phyloP scores from a whole-genome alignment of 768 basidiomycete genomes.

The Megacollybia marginata region DNA sequence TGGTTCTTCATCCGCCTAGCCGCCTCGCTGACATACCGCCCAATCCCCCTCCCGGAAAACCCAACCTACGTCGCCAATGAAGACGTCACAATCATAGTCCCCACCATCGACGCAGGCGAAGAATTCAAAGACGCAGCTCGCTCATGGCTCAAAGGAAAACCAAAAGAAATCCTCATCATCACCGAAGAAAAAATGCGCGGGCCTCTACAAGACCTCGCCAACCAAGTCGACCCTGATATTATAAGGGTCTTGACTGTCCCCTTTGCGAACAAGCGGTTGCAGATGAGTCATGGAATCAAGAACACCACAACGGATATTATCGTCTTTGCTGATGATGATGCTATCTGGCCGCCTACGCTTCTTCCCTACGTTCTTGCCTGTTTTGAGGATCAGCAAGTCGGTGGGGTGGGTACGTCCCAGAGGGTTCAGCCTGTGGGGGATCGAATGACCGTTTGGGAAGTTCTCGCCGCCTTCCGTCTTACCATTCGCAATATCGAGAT shows the following conservation, averaged over 20 bases:
- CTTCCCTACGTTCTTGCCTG: slow-evolving; percentile 82
- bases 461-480: slow-evolving; percentile 86
- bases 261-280: slow-evolving; percentile 88
- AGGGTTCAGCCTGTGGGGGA: too few relatives aligned
- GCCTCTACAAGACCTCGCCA: slow-evolving; percentile 83
- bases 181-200: slow-evolving; percentile 87
- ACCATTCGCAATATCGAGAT: too few relatives aligned
- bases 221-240: slow-evolving; percentile 74
- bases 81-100: slow-evolving; percentile 95
- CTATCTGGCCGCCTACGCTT: too few relatives aligned
- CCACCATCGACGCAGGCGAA: slow-evolving; percentile 92
- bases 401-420: too few relatives aligned
- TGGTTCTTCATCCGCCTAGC: slow-evolving; percentile 85
- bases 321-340: too few relatives aligned
- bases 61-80: slow-evolving; percentile 86
- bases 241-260: slow-evolving; percentile 88
- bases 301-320: slow-evolving; percentile 83
- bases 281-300: slow-evolving; percentile 91
- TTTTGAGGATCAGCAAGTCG: slow-evolving; percentile 41
- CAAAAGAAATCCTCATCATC: slow-evolving; percentile 69
- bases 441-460: slow-evolving; percentile 92
- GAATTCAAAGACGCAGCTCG: too few relatives aligned
- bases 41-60: slow-evolving; percentile 81
- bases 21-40: slow-evolving; percentile 81
- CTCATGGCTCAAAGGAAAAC: slow-evolving; percentile 88